phyloP scores from a whole-genome alignment of 108 stramenopile genomes.

The Skeletonema marinoi region DNA sequence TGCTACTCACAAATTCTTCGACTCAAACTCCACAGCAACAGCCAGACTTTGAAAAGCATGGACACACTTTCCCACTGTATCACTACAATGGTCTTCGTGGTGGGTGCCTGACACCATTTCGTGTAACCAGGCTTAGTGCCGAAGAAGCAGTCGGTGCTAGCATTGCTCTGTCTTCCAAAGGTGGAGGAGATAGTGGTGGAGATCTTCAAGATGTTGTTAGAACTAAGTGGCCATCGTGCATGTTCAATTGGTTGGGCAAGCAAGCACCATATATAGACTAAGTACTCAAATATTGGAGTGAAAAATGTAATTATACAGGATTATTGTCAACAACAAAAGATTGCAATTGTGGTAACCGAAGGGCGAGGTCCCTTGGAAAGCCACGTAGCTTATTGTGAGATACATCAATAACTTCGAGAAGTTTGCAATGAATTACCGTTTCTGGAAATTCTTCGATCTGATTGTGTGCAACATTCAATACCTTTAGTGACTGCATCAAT shows the following conservation, averaged over 20 bases:
- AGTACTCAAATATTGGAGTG: background rate
- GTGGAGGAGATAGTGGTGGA: conserved; percentile 14
- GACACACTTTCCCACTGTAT: conserved; percentile 53
- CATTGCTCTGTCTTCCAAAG: conserved; percentile 51
- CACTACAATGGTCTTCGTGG: conserved; percentile 86
- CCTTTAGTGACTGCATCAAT: conserved; percentile 22
- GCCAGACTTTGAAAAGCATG: conserved; percentile 46
- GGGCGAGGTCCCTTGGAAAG: conserved; percentile 40
- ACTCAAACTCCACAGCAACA: conserved; percentile 4
- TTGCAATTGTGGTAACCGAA: conserved; percentile 34
- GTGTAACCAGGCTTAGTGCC: conserved; percentile 60
- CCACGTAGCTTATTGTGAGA: conserved; percentile 35
- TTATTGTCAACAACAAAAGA: conserved; percentile 41
- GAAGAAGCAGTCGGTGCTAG: conserved; percentile 83
- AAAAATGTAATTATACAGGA: conserved; percentile 17
- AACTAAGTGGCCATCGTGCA: conserved; percentile 74
- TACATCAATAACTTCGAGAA: conserved; percentile 37
- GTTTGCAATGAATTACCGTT: conserved; percentile 16
- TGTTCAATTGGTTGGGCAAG: conserved; percentile 65
- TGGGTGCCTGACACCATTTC: conserved; percentile 65
- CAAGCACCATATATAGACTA: conserved; percentile 63
- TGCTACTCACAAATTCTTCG: background rate
- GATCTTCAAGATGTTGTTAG: conserved; percentile 69
- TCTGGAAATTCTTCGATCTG: conserved; percentile 20
- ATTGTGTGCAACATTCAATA: conserved; percentile 40